Evolutionary conservation across 331 rosid genomes (phyloP).

Genomic region (Erythrophleum ivorense): DNA sequence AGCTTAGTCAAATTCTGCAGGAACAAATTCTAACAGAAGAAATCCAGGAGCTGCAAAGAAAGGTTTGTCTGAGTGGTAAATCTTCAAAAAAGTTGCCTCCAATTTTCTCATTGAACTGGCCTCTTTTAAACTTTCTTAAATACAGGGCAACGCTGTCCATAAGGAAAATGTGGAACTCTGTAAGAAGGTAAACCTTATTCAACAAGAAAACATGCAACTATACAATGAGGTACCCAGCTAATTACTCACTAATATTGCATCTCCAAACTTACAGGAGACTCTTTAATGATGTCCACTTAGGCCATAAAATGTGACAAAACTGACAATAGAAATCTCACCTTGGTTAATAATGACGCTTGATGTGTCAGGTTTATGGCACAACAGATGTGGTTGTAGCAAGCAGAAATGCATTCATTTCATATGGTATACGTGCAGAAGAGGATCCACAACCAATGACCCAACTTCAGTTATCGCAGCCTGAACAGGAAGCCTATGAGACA

Average conservation of each 20-base stretch:
- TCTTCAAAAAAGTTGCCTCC: constrained; percentile 14
- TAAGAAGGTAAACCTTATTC: constrained; percentile 54
- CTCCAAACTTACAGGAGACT: constrained; percentile 2
- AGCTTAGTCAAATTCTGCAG: constrained; percentile 54
- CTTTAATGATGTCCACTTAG: constrained; percentile 22
- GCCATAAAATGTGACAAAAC: constrained; percentile 15
- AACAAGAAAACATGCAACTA: constrained; percentile 51
- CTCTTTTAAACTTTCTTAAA: constrained; percentile 11
- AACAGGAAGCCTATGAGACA: constrained; percentile 45
- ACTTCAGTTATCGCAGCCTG: constrained; percentile 62
- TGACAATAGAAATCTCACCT: constrained; percentile 15
- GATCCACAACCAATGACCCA: constrained; percentile 47
- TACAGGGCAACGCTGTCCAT: constrained; percentile 60
- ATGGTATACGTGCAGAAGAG: constrained; percentile 35
- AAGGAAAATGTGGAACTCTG: constrained; percentile 66
- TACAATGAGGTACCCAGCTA: constrained; percentile 46
- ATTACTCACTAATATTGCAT: constrained; percentile 7
- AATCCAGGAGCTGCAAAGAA: constrained; percentile 56
- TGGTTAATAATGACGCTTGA: constrained; percentile 38
- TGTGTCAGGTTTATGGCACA: constrained; percentile 61
- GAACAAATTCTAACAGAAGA: constrained; percentile 65
- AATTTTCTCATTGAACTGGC: not conserved
- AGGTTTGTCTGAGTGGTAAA: constrained; percentile 50
- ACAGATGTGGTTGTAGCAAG: constrained; percentile 39
- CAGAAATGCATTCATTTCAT: constrained; percentile 49